Base-by-base conservation (phyloP, 768 basidiomycete species). In the Hortiboletus campestris region DNA sequence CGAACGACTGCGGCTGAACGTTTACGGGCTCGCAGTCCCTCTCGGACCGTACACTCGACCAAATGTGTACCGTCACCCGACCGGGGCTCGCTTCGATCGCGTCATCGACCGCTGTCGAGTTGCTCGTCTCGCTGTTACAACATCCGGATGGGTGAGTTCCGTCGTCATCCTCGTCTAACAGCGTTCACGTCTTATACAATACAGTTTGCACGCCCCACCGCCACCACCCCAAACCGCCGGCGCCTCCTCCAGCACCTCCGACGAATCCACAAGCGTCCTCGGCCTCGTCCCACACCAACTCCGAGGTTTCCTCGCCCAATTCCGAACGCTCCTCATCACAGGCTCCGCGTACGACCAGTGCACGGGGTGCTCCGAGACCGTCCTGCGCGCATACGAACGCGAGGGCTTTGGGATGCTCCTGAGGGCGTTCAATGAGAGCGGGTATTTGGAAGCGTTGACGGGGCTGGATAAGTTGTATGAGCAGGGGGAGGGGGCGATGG, bases 31-130 rank as follows among this genome's bases (percentile, higher is more conserved):
- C 5, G 11, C 56, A 81, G 86, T 84, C 83, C 3, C 72, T 89
- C 41, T 89, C 90, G 1, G 96, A 98, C 68, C 82, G 94, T 40
- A 96, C 95, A 4, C 81, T 98, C 14, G 97, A 98, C 70, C 96
- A 98, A 70, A 98, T 98, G 96, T 99, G 97, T 68, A 98, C 97
- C 1, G 97, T 99, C 31, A 98, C 96, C 0, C 78, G 97, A 20
- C 97, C 97, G 0, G 96, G 96, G 0, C 79, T 98, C 2, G 97
- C 96, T 0, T 84, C 93, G 0, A 93, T 98, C 49, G 97, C 97
- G 0, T 84, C 90, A 2, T 88, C 95, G 1, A 90, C 89, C 0
- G 94, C 94, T 0, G 96, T 98, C 2, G 97, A 99, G 69, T 78
- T 99, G 10, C 81, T 98, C 22, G 86, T 91, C 2, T 91, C 93